Percentiles rank a stretch among this genome's conserved stretches.
These are phyloP conservation scores for Ganoderma multipileum DNA, from an alignment of 1,284 basidiomycete species.

Conservation along the genomic window DNA sequence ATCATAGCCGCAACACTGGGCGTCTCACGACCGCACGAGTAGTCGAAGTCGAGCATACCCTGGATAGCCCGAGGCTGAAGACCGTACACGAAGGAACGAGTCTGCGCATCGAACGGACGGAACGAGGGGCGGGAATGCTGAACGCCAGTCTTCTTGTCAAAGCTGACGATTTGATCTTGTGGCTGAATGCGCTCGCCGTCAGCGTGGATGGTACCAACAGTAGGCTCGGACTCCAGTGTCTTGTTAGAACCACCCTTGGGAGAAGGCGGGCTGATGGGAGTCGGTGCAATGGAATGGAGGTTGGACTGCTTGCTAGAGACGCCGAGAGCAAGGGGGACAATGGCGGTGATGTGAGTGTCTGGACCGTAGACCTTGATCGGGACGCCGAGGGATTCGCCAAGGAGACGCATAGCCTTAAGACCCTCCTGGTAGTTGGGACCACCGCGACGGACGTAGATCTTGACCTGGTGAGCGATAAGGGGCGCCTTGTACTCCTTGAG, in stretches of 20 bases:
- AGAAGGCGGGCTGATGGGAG: constrained; percentile 44
- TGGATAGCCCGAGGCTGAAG: constrained; percentile 99
- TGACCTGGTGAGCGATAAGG: constrained; percentile 85
- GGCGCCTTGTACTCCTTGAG: constrained; percentile 93
- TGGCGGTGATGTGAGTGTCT: constrained; percentile 98
- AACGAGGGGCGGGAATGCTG: constrained; percentile 71
- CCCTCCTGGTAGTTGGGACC: constrained; percentile 99
- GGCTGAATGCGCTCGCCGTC: constrained; percentile 86
- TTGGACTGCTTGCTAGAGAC: constrained; percentile 58
- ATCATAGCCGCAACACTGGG: constrained; percentile 99
- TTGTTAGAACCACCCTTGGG: constrained; percentile 44
- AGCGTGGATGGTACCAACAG: constrained; percentile 79
- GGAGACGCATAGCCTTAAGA: constrained; percentile 97
- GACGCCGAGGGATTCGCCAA: constrained; percentile 97
- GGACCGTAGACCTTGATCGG: constrained; percentile 98
- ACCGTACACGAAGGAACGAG: constrained; percentile 97
- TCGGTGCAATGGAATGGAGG: constrained; percentile 47
- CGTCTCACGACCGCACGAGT: constrained; percentile 92
- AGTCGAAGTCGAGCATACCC: constrained; percentile 99
- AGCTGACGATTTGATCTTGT: constrained; percentile 90
- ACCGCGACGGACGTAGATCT: constrained; percentile 97
- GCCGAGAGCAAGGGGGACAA: constrained; percentile 96
- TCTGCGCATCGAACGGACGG: constrained; percentile 91
- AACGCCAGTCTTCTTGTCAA: constrained; percentile 56
- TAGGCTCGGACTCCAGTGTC: constrained; percentile 34